Percentiles rank a stretch among this genome's conserved stretches.
phyloP scores from a whole-genome alignment of 108 stramenopile genomes.

The Cyclotella choctawhatcheeana region DNA sequence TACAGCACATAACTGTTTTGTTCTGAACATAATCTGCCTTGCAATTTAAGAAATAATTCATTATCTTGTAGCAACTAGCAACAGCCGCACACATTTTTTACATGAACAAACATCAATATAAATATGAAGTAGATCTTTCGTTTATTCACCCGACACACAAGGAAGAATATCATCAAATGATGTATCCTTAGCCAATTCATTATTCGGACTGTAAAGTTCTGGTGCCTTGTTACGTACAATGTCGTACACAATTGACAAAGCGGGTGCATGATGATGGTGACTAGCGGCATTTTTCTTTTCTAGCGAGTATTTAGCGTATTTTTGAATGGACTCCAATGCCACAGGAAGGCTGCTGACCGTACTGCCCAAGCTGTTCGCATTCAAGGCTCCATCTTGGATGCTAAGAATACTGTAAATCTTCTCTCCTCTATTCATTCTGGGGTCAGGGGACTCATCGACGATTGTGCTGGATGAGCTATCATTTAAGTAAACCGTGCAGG shows the following conservation, averaged over 20 bases:
- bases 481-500: background rate
- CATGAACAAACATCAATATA: too few species aligned
- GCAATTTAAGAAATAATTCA: too few species aligned
- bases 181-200: background rate
- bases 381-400: background rate
- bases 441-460: background rate
- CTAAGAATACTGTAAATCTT: background rate
- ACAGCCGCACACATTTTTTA: too few species aligned
- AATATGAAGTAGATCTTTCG: too few species aligned
- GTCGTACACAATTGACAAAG: background rate
- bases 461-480: background rate
- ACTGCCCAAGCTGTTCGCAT: background rate
- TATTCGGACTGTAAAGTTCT: background rate
- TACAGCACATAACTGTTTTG: too few species aligned
- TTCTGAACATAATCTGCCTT: too few species aligned
- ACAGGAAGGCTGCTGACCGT: background rate
- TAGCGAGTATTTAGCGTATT: background rate
- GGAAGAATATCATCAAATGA: background rate
- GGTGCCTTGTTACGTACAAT: conserved; percentile 1
- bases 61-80: too few species aligned
- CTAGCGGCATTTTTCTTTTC: background rate
- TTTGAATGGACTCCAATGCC: background rate
- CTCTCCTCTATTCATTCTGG: conserved; percentile 2
- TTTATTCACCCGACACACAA: background rate
- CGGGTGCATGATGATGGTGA: background rate